These are phyloP conservation scores for Naganishia liquefaciens DNA, from an alignment of 1,284 basidiomycete species.

Conservation along the genomic window DNA sequence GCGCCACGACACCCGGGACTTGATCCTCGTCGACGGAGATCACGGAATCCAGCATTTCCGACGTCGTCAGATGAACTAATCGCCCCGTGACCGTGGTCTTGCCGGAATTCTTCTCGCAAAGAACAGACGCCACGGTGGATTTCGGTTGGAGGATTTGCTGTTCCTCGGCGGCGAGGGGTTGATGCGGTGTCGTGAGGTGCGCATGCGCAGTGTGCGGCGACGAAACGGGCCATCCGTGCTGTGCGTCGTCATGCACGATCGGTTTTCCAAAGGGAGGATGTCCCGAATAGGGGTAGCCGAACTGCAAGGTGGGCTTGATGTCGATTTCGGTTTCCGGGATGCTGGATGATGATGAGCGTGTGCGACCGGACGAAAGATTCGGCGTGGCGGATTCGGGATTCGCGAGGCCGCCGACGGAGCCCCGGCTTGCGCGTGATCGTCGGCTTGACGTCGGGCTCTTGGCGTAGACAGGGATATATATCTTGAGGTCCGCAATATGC, in stretches of 20 bases:
- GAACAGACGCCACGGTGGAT: constrained; percentile 14
- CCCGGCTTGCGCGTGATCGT: not conserved
- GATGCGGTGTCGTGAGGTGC: not conserved
- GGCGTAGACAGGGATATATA: not conserved
- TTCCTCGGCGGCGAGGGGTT: no score
- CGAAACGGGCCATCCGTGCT: not conserved
- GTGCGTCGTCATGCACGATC: not conserved
- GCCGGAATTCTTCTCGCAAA: constrained; percentile 5
- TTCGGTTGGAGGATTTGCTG: constrained; percentile 13
- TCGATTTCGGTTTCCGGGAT: not conserved
- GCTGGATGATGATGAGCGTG: constrained; percentile 15
- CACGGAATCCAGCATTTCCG: constrained; percentile 3
- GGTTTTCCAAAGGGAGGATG: not conserved
- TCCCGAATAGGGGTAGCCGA: not conserved
- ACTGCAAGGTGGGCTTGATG: not conserved
- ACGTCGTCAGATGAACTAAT: not conserved
- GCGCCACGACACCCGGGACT: not conserved
- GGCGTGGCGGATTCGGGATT: constrained; percentile 4
- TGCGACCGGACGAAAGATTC: not conserved
- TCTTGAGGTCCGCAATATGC: constrained; percentile 2
- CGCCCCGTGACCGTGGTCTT: constrained; percentile 15
- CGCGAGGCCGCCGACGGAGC: not conserved
- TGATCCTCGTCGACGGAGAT: not conserved
- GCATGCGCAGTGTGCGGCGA: constrained; percentile 13
- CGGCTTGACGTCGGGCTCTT: no score